These are phyloP conservation scores for Xylaria arbuscula DNA, from an alignment of 2,329 filamentous ascomycete genomes.

Conservation along the genomic window DNA sequence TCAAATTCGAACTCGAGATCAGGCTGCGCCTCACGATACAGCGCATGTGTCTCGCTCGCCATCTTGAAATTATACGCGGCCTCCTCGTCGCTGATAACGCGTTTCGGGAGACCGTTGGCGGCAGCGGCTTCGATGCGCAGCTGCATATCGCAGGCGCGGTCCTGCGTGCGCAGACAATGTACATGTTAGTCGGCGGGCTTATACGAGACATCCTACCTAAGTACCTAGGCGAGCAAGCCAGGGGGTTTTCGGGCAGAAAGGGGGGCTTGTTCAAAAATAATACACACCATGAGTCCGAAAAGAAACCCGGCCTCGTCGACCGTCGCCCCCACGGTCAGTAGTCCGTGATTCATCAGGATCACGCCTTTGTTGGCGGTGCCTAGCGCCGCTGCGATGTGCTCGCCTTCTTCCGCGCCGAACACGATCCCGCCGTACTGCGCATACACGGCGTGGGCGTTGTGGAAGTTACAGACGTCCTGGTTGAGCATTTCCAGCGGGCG, in stretches of 20 bases:
- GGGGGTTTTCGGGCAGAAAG: no score
- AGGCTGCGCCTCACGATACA: constrained; percentile 52
- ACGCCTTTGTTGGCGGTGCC: constrained; percentile 68
- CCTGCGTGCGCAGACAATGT: constrained; percentile 55
- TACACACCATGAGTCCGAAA: constrained; percentile 58
- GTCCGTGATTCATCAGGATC: constrained; percentile 72
- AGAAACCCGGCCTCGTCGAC: constrained; percentile 80
- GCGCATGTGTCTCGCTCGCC: constrained; percentile 50
- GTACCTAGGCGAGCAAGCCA: background rate
- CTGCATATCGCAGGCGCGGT: constrained; percentile 76
- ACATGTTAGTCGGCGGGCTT: background rate
- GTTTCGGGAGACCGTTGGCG: constrained; percentile 55
- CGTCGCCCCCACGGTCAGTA: constrained; percentile 76
- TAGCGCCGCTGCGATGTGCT: constrained; percentile 70
- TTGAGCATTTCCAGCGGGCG: constrained; percentile 76
- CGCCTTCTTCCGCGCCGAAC: constrained; percentile 72
- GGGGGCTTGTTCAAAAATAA: no score
- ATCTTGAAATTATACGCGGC: constrained; percentile 55
- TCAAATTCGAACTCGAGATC: constrained; percentile 51
- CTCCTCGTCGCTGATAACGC: constrained; percentile 56
- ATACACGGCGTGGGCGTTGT: constrained; percentile 74
- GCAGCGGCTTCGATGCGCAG: constrained; percentile 74
- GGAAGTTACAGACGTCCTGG: constrained; percentile 73
- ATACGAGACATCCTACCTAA: background rate
- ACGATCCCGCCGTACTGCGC: constrained; percentile 63